phyloP scores from a whole-genome alignment of 2,329 filamentous ascomycete species.

The Monilinia fructicola region DNA sequence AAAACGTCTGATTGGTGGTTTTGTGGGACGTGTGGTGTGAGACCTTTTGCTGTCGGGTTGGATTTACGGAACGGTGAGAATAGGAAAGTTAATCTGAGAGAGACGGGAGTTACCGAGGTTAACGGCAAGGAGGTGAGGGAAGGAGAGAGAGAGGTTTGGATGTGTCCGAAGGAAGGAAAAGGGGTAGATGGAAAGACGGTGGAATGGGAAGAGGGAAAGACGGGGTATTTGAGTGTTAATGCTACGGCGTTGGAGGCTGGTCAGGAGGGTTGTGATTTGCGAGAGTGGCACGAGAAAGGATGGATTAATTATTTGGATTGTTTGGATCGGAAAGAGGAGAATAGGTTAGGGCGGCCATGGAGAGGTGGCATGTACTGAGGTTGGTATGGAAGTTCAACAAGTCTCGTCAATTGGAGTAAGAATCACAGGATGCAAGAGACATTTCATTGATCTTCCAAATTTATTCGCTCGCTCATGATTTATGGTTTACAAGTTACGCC shows the following conservation, averaged over 20 bases:
- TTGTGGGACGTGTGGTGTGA: conserved; percentile 49
- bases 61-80: conserved; percentile 40
- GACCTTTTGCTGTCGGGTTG: conserved; percentile 44
- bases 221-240: conserved; percentile 44
- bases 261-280: conserved; percentile 44
- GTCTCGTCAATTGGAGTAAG: too few relatives aligned
- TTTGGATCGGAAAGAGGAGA: conserved; percentile 24
- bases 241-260: conserved; percentile 42
- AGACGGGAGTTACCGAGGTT: conserved; percentile 7
- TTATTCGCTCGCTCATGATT: not conserved
- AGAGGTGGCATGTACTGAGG: conserved; percentile 37
- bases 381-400: not conserved
- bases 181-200: conserved; percentile 35
- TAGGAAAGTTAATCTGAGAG: conserved; percentile 27
- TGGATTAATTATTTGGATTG: conserved; percentile 38
- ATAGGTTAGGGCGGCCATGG: conserved; percentile 31
- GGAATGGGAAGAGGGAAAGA: conserved; percentile 34
- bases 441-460: not conserved
- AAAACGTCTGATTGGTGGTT: conserved; percentile 46
- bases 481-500: not conserved
- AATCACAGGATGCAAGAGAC: not conserved
- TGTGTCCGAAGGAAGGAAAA: conserved; percentile 37
- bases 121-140: conserved; percentile 28
- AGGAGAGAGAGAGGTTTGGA: conserved; percentile 36
- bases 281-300: conserved; percentile 43